Conservation (phyloP, 2,329 filamentous ascomycete species). For the Pseudogymnoascus sp. region DNA sequence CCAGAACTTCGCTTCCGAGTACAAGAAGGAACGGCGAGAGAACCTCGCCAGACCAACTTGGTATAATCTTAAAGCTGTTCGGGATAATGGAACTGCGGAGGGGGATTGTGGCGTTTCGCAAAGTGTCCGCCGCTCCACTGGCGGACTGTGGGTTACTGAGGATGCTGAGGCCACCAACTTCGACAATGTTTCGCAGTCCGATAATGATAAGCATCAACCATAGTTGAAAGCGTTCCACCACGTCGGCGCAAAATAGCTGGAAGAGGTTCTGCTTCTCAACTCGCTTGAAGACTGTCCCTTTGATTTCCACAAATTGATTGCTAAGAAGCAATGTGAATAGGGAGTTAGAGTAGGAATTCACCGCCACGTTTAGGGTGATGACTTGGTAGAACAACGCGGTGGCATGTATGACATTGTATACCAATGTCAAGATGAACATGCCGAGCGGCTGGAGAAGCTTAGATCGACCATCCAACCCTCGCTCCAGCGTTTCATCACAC, state of each 20-base stretch:
- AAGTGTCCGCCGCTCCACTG: slow-evolving; percentile 37
- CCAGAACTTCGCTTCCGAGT: slow-evolving; percentile 90
- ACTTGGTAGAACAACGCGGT: slow-evolving; percentile 93
- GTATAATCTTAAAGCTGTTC: slow-evolving; percentile 83
- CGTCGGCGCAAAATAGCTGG: slow-evolving; percentile 90
- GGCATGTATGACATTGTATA: slow-evolving; percentile 83
- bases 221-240: slow-evolving; percentile 93
- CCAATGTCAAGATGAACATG: slow-evolving; percentile 80
- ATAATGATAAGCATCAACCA: slow-evolving; percentile 98
- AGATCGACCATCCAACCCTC: slow-evolving; percentile 79
- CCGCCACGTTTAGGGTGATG: slow-evolving; percentile 93
- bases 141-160: slow-evolving; percentile 39
- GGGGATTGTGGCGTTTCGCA: slow-evolving; percentile 48
- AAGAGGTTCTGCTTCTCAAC: slow-evolving; percentile 98
- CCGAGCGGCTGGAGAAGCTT: slow-evolving; percentile 83
- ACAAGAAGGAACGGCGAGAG: slow-evolving; percentile 90
- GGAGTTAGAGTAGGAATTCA: slow-evolving; percentile 97
- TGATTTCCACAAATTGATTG: slow-evolving; percentile 99
- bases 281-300: slow-evolving; percentile 95
- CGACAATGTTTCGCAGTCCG: slow-evolving; percentile 89
- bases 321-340: slow-evolving; percentile 86
- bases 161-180: slow-evolving; percentile 76
- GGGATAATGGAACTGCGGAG: slow-evolving; percentile 72
- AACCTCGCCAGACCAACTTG: slow-evolving; percentile 80
- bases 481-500: slow-evolving; percentile 83